Base-by-base conservation (phyloP, 768 basidiomycete species). In the Infundibulicybe gibba region DNA sequence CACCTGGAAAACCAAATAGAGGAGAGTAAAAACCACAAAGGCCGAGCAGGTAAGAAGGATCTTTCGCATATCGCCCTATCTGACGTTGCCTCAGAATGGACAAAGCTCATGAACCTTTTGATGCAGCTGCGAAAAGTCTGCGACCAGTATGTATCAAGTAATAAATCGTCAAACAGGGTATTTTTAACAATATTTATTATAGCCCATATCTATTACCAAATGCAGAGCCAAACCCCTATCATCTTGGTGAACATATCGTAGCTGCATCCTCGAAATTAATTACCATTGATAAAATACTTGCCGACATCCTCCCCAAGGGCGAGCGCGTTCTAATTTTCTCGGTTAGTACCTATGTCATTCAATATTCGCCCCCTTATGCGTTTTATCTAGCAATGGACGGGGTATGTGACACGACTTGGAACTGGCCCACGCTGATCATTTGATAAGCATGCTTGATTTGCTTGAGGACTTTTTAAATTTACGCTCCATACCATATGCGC, bases 91-190 rank as follows among this genome's bases (percentile, higher is more conserved):
- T n/a, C 48, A 80, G 79, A 69, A 44, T 83, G 76, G 72, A 71
- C 64, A 47, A 73, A 72, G 49, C 66, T 83, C 38, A 81, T 81
- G 76, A 85, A 84, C 60, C 67, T 87, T n/a, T 59, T 88, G 40
- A 76, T 87, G 70, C 85, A 87, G 61, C 66, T 88, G 10, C 73
- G 85, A 39, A 77, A 79, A 68, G 75, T 85, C 41, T 87, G 85
- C 61, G 83, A 85, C 55, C 85, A 87, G 77, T 80, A 52, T 30
- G 78, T 34, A 15, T 20, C 19, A 13, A 8, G 9, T 32, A 15
- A 8, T 84, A 12, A 20, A 25, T 45, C 17, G 19, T 5, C 39
- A 84, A 13, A 19, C 19, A 20, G 25, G 25, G 25, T 11, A 14
- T 4, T 48, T 39, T 38, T 59, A 35, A 57, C 17, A 32, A 21